Conservation (phyloP, 495 filamentous ascomycete genomes). For the Parathielavia appendiculata region DNA sequence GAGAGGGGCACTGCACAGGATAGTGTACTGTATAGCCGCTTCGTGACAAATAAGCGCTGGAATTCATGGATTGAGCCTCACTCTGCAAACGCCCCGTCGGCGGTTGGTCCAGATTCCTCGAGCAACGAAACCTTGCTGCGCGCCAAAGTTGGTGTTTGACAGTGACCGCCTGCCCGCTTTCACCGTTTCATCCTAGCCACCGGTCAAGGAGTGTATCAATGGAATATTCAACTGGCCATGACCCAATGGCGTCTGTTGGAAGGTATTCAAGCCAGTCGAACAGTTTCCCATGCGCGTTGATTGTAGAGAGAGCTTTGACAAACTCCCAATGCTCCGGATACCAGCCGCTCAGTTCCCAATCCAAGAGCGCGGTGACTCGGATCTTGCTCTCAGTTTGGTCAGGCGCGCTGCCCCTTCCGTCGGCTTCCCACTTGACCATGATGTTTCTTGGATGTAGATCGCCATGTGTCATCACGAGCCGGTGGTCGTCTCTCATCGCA, state of each 20-base stretch:
- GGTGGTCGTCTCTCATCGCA: constrained; percentile 1
- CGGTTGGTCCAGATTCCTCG: no score
- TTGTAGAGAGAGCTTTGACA: constrained; percentile 1
- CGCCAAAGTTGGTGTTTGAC: no score
- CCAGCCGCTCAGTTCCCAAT: constrained; percentile 1
- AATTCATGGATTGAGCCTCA: no score
- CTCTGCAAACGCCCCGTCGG: no score
- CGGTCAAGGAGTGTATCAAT: background rate
- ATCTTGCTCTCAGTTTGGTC: background rate
- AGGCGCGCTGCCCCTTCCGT: background rate
- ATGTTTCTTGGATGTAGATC: constrained; percentile 1
- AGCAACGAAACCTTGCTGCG: no score
- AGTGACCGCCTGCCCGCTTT: background rate
- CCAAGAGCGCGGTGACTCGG: constrained; percentile 2
- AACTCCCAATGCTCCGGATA: constrained; percentile 6
- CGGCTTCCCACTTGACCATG: background rate
- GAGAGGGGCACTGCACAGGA: no score
- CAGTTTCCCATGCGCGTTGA: background rate
- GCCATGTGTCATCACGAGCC: background rate
- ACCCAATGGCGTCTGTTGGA: background rate
- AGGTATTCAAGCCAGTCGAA: background rate
- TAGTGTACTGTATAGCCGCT: no score
- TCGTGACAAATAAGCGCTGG: no score
- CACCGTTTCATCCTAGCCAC: background rate
- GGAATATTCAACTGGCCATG: constrained; percentile 1